Evolutionary conservation across 805 yeast species (phyloP), one percentile per base, ranked within the genome.

Genomic region (Wickerhamomyces chaumierensis): DNA sequence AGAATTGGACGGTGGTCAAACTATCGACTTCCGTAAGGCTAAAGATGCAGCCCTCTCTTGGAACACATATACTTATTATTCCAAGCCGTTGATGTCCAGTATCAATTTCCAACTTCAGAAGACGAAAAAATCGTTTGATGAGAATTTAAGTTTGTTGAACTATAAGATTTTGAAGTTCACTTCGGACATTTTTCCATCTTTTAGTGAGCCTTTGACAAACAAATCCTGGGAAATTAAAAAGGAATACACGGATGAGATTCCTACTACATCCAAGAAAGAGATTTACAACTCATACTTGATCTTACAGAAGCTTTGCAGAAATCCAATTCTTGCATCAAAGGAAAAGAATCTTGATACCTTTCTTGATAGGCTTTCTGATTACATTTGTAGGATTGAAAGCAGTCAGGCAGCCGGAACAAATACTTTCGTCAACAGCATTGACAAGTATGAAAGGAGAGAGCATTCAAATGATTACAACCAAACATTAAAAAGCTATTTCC

Each of bases 271-370:
- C n/a, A n/a, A n/a, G n/a, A n/a, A n/a, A n/a, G n/a, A n/a, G n/a
- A n/a, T n/a, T n/a, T n/a, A n/a, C n/a, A n/a, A n/a, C n/a, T n/a
- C n/a, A n/a, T n/a, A n/a, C n/a, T n/a, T n/a, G n/a, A n/a, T n/a
- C n/a, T 16, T 48, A 2, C 57, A 52, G 20, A 20, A 21, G 2
- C 21, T 41, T 20, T 47, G 48, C 27, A 41, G 37, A n/a, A 46
- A 51, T 36, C 56, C 55, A 3, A 17, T 38, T 15, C 20, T 6
- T 21, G 25, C 9, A 7, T 21, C 25, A 7, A 21, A 21, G 25
- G 25, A 11, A 31, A 31, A 16, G 34, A 6, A 31, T 31, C 16
- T 31, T 15, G 34, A 31, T 9, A n/a, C 6, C 34, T 7, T 6
- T 17, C 6, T 12, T 5, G 17, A 31, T 15, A 31, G 18, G 5